phyloP scores from a whole-genome alignment of 257 asterid species.

The Eustoma russellianum region DNA sequence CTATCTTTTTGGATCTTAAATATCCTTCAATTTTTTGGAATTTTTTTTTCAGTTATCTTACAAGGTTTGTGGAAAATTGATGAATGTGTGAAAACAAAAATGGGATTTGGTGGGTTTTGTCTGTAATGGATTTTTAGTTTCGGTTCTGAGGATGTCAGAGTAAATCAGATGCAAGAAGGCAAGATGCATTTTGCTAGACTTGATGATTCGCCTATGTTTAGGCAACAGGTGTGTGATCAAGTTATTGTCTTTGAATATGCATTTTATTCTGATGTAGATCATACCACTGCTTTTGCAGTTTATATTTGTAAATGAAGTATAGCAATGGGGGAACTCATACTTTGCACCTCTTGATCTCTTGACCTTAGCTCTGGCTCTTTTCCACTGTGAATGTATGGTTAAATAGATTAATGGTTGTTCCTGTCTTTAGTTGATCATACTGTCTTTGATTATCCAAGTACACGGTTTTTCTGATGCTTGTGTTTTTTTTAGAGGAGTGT shows the following conservation, averaged over 20 bases:
- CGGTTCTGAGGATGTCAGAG: slow-evolving; percentile 16
- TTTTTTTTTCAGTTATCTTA: neutral
- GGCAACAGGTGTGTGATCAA: slow-evolving; percentile 64
- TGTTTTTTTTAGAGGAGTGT: too few relatives aligned
- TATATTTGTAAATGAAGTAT: too few relatives aligned
- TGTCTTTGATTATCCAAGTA: too few relatives aligned
- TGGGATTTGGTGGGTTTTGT: slow-evolving; percentile 10
- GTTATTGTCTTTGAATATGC: neutral
- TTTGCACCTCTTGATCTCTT: too few relatives aligned
- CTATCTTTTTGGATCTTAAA: neutral
- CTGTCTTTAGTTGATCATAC: too few relatives aligned
- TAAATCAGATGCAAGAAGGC: slow-evolving; percentile 48
- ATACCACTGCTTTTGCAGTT: neutral
- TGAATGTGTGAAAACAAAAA: neutral
- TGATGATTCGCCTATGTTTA: slow-evolving; percentile 97
- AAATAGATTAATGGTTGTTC: too few relatives aligned
- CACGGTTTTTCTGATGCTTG: too few relatives aligned
- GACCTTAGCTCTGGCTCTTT: too few relatives aligned
- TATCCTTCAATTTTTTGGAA: neutral
- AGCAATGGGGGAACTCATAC: too few relatives aligned
- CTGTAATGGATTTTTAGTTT: slow-evolving; percentile 2
- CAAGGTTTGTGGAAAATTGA: neutral
- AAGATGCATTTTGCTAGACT: slow-evolving; percentile 59
- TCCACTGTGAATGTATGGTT: too few relatives aligned
- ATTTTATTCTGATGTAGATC: neutral